phyloP scores from a whole-genome alignment of 208 protist species.

The Borovskyia barvae region DNA sequence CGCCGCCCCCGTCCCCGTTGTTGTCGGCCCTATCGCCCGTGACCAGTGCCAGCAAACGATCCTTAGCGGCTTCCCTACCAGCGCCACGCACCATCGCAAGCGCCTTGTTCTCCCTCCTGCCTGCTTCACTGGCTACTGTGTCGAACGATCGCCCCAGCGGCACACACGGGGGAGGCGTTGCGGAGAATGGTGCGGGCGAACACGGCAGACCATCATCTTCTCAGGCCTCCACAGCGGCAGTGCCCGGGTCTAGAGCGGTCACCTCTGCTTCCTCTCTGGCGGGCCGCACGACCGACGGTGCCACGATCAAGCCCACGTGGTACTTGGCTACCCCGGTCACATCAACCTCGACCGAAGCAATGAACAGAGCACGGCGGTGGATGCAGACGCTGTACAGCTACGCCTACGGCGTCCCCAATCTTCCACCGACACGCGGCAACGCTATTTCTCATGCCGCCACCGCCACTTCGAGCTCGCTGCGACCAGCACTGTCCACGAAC shows the following conservation, averaged over 20 bases:
- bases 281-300: background rate
- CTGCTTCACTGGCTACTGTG: slow-evolving; percentile 4
- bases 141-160: background rate
- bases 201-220: background rate
- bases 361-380: slow-evolving; percentile 37
- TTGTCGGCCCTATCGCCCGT: background rate
- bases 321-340: slow-evolving; percentile 53
- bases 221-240: background rate
- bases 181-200: background rate
- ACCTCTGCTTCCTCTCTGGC: too few relatives aligned
- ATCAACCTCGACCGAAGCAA: slow-evolving; percentile 22
- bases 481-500: background rate
- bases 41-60: slow-evolving; percentile 4
- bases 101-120: slow-evolving; percentile 24
- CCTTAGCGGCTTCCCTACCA: background rate
- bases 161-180: background rate
- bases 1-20: background rate
- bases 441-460: background rate
- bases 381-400: slow-evolving; percentile 59
- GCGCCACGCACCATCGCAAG: slow-evolving; percentile 19
- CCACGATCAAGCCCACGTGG: background rate
- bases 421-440: background rate
- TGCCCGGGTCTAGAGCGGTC: too few relatives aligned
- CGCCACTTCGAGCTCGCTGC: background rate
- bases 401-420: slow-evolving; percentile 32